Base-by-base conservation (phyloP, 2,329 filamentous ascomycete species). In the Sporothrix variecibatus region DNA sequence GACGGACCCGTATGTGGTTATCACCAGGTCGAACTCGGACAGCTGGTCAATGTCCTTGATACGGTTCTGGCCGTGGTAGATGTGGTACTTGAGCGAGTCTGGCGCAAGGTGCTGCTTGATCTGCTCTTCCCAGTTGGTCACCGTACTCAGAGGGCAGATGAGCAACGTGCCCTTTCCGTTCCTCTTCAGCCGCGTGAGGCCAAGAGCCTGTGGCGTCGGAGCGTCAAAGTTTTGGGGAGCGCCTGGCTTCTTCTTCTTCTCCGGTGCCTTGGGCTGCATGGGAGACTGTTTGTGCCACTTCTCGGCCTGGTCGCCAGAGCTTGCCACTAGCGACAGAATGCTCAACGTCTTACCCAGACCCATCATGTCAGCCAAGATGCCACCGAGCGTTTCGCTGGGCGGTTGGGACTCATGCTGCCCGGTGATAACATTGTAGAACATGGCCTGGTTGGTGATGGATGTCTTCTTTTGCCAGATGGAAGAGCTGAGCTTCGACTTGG, bases 101-200 rank as follows among this genome's bases (percentile, higher is more conserved):
- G 88, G 86, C 69, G 88, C 86, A 64, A 97, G 85, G 81, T 99
- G 96, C 74, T 93, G 88, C 78, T 92, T 92, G 75, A 98, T 93
- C 82, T 99, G 96, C 77, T 94, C 91, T 78, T 95, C 92, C 96
- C 96, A 99, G 79, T 98, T 99, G 34, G 92, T 92, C 74, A 98
- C 91, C 0, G 95, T 96, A 79, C 94, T 97, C 2, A 98, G 87
- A 0, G 96, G 96, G 73, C 93, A 97, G 20, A 99, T 90, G 23
- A 99, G 87, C 43, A 99, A 85, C 0, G 96, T 98, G 0, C 93
- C 90, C 79, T 90, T 92, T 6, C 89, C 90, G 79, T 98, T 97
- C 58, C 85, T 86, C 26, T 84, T 82, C n/a, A 93, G 80, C 12
- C 79, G 82, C 15, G 87, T 88, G 26, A 90, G 81, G 2, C 82